Base-by-base conservation (phyloP, 2,329 filamentous ascomycete species). In the Cercospora beticola region DNA sequence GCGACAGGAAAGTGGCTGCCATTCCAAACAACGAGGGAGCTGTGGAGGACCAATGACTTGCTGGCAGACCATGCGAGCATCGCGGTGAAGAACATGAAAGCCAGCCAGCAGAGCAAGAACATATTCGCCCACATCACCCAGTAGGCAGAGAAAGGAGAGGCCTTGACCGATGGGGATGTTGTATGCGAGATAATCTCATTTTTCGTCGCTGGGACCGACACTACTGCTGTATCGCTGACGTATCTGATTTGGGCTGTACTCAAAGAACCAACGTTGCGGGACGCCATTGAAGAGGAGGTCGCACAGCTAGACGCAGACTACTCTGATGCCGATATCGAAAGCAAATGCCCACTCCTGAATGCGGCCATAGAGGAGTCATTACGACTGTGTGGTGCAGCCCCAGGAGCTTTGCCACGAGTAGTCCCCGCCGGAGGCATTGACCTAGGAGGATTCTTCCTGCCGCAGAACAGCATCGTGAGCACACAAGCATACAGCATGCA, bases 141-240 rank as follows among this genome's bases (percentile, higher is more conserved):
- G 0, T 72, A 76, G 59, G 68, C 72, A 4, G 75, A 76, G 59
- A 74, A 74, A 36, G 73, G 71, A 23, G 73, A 74, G 43, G 65
- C 36, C 0, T 67, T 79, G 10, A 69, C 73, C 31, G 76, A 78
- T 57, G 57, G 64, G 7, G 72, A 77, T 33, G 73, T 78, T 3
- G 64, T 71, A n/a, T 33, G 68, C 18, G 78, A 79, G 59, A 74
- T 76, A 0, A 72, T 63, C 0, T 74, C 69, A 28, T 63, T 78
- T 4, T 76, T 78, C 58, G 68, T 78, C 9, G 77, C 77, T 6
- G 77, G 77, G 2, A 75, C 75, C 10, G 77, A 77, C 30, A 79
- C 78, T 3, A 79, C 77, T 0, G 74, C 76, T 18, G 71, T 75
- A 33, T 75, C 74, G 4, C 40, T 78, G 16, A 78, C 76, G 2